Conservation (phyloP, 2,329 filamentous ascomycete genomes). For the Sclerotinia nivalis region DNA sequence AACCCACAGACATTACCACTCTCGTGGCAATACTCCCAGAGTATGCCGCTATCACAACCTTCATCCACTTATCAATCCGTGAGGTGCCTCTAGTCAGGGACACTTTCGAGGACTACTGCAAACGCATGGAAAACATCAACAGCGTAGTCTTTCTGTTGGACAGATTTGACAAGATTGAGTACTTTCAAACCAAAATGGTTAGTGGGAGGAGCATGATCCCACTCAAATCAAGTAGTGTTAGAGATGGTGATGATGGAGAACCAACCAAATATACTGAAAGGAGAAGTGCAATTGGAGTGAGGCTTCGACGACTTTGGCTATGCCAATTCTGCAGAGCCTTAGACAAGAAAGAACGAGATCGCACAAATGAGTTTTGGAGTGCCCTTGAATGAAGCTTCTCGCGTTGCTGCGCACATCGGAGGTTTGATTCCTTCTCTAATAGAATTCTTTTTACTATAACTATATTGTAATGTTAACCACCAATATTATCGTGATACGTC, state of each 20-base stretch:
- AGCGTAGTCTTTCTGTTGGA: not conserved
- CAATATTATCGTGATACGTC: accelerated
- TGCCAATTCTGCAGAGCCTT: not conserved
- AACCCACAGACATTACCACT: not conserved
- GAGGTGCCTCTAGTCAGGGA: not conserved
- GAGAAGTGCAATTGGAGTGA: not conserved
- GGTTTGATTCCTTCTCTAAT: too few species aligned
- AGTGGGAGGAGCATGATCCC: not conserved
- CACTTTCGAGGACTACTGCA: not conserved
- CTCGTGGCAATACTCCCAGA: not conserved
- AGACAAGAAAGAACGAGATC: not conserved
- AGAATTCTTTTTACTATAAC: not conserved
- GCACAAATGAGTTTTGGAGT: not conserved
- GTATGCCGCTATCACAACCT: not conserved
- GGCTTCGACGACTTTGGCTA: not conserved
- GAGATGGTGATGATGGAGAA: not conserved
- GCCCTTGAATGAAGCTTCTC: not conserved
- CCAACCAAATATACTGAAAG: not conserved
- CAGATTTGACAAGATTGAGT: not conserved
- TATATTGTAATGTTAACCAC: too few species aligned
- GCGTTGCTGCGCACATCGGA: not conserved
- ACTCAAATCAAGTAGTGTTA: not conserved
- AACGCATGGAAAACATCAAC: not conserved
- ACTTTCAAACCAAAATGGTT: not conserved
- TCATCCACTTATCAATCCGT: not conserved